These are phyloP conservation scores for Annona cherimola DNA, from an alignment of 164 flowering plant genomes.

Conservation along the genomic window DNA sequence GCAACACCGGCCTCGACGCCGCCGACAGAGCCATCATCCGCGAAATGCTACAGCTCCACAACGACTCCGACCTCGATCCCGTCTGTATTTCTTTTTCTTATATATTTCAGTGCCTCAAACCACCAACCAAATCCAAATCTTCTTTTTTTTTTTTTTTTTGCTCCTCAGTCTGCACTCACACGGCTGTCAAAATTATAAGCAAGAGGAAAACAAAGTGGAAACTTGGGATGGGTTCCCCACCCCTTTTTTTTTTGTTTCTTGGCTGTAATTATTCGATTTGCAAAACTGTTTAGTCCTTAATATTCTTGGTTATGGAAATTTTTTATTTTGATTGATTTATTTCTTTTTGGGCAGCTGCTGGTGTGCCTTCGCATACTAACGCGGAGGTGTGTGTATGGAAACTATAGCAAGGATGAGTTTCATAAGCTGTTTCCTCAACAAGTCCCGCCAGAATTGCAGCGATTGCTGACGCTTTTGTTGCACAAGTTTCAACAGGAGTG, in stretches of 20 bases:
- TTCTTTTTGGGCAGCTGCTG: slow-evolving; percentile 45
- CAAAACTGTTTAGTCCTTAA: too few species aligned
- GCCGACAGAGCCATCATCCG: slow-evolving; percentile 51
- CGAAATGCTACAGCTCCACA: slow-evolving; percentile 49
- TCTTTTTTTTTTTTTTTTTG: not conserved
- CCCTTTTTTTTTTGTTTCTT: not conserved
- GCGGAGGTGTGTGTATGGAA: slow-evolving; percentile 57
- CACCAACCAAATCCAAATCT: not conserved
- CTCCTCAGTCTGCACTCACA: not conserved
- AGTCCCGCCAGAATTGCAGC: slow-evolving; percentile 60
- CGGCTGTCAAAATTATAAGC: not conserved
- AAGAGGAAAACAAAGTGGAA: too few species aligned
- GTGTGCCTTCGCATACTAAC: slow-evolving; percentile 72
- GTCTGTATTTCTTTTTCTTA: slow-evolving; percentile 17
- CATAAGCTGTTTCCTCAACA: slow-evolving; percentile 66
- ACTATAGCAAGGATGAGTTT: slow-evolving; percentile 56
- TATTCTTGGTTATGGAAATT: not conserved
- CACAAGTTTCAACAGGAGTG: slow-evolving; percentile 77
- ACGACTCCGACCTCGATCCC: slow-evolving; percentile 64
- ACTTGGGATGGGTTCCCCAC: too few species aligned
- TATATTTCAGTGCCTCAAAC: not conserved
- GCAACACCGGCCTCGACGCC: slow-evolving; percentile 62
- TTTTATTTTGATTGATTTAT: not conserved
- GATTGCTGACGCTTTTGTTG: slow-evolving; percentile 64
- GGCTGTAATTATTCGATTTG: not conserved